phyloP scores from a whole-genome alignment of 2,329 filamentous ascomycete species.

The Talaromyces sp. region DNA sequence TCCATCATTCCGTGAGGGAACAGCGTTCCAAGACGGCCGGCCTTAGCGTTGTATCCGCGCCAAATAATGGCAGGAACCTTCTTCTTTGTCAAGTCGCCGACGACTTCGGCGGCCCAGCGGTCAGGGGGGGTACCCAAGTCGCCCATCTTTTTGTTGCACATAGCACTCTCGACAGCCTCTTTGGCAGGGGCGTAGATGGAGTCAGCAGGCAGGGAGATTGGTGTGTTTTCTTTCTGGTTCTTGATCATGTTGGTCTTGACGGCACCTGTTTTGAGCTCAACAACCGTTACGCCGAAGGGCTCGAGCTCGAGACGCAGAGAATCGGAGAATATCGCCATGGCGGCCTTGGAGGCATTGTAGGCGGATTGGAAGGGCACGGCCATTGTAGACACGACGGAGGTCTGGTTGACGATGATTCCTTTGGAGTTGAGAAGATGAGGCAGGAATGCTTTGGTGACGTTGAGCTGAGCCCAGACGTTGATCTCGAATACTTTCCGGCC shows the following conservation, averaged over 20 bases:
- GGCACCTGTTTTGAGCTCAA: not conserved
- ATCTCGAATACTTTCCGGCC: constrained; percentile 40
- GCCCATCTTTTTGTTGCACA: too few relatives aligned
- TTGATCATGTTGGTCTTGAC: not conserved
- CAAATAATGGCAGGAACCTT: too few relatives aligned
- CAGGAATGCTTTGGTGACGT: constrained; percentile 52
- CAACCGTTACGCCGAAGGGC: constrained; percentile 32
- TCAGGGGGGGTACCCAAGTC: too few relatives aligned
- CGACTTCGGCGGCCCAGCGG: too few relatives aligned
- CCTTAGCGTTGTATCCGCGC: too few relatives aligned
- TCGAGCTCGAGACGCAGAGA: constrained; percentile 54
- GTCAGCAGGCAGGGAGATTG: too few relatives aligned
- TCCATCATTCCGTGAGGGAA: too few relatives aligned
- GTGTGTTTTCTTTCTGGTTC: too few relatives aligned
- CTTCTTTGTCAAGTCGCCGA: too few relatives aligned
- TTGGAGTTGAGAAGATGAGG: constrained; percentile 46
- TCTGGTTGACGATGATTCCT: constrained; percentile 42
- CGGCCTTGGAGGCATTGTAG: constrained; percentile 58
- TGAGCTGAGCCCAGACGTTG: constrained; percentile 55
- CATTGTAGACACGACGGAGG: constrained; percentile 37
- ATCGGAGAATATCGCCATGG: constrained; percentile 53
- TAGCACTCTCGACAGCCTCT: too few relatives aligned
- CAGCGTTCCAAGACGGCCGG: too few relatives aligned
- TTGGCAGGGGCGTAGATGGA: too few relatives aligned
- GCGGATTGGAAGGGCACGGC: constrained; percentile 41